Base-by-base conservation (phyloP, 371 early-diverging fungal species). In the Haplosporangium sp. region DNA sequence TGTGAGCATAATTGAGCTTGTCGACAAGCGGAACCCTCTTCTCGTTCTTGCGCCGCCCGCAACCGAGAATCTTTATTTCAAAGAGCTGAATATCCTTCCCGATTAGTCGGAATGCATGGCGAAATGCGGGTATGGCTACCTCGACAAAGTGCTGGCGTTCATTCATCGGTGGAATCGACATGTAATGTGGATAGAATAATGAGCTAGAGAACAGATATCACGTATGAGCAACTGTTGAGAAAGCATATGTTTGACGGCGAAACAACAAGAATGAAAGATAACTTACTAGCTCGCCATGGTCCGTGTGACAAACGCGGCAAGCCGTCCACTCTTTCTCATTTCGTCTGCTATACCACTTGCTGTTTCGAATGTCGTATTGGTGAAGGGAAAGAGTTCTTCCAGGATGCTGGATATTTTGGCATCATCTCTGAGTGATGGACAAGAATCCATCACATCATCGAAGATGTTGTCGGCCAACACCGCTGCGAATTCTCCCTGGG, bases 81-180 rank as follows among this genome's bases (percentile, higher is more conserved):
- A 42, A n/a, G n/a, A n/a, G n/a, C 20, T 53, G 23, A 6, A 53
- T 53, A 53, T 20, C 54, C 36, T 53, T 53, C 11, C 54, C 54
- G 36, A 53, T 36, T 13, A 21, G 54, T 53, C 54, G 20, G 13
- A 53, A 53, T 6, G 54, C 54, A 21, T 53, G 54, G 13, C 54
- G 13, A 20, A 53, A 6, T 6, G 54, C 18, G 13, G 54, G 54
- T 6, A 53, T 9, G 8, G 13, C 20, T 4, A 53, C 13, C 20
- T 53, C 54, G 36, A 20, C 18, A 13, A 20, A 53, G 36, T 23
- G 36, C 20, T 53, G 54, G 6, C 20, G 13, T 53, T 53, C 54
- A 21, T 53, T 53, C 54, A 53, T 53, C 36, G 6, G 18, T 53
- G 54, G 54, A 6, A 53, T 53, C 5, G 13, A 3, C 18, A 6